Conservation (phyloP, 352 stramenopile species). For the Phytopythium delawarense region DNA sequence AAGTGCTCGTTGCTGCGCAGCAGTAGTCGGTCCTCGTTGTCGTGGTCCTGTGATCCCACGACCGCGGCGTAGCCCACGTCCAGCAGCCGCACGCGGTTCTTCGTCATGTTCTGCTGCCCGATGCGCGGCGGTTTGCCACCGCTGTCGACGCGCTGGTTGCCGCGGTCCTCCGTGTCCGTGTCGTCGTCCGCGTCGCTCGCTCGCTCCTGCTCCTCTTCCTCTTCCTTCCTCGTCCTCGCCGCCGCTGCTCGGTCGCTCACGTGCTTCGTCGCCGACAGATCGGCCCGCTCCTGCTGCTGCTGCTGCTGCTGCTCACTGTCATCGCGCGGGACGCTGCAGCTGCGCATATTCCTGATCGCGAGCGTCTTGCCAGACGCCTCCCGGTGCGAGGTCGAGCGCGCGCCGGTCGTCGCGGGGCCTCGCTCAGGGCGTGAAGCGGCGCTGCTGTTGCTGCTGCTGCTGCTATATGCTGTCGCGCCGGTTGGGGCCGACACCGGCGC, state of each 20-base stretch:
- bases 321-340: background rate
- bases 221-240: background rate
- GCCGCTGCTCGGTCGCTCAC: background rate
- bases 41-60: slow-evolving; percentile 50
- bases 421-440: background rate
- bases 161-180: slow-evolving; percentile 7
- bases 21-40: slow-evolving; percentile 64
- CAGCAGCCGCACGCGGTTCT: slow-evolving; percentile 31
- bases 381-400: background rate
- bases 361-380: background rate
- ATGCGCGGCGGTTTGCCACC: slow-evolving; percentile 4
- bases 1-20: slow-evolving; percentile 50
- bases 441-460: background rate
- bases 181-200: slow-evolving; percentile 13
- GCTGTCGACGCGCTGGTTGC: background rate
- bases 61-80: slow-evolving; percentile 36
- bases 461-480: background rate
- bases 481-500: background rate
- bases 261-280: background rate
- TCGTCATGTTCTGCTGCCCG: slow-evolving; percentile 6
- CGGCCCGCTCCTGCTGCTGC: background rate
- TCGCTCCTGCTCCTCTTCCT: background rate
- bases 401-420: background rate
- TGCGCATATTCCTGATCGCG: background rate
- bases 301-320: background rate